Percentiles rank a stretch among this genome's conserved stretches.
These are phyloP conservation scores for Amylocarpus encephaloides DNA, from an alignment of 2,329 filamentous ascomycete genomes.

Conservation along the genomic window DNA sequence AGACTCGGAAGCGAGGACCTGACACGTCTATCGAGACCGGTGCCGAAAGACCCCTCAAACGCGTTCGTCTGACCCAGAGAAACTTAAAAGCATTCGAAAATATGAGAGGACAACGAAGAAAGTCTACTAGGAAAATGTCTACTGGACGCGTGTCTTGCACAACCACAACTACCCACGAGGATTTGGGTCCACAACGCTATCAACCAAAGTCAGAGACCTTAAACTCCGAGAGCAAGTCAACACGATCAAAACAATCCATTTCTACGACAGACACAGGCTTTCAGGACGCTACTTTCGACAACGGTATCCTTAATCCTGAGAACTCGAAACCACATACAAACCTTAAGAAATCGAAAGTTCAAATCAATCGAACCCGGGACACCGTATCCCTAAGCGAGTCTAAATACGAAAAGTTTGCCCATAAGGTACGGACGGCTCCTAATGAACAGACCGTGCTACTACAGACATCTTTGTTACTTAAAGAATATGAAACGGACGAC, in stretches of 20 bases:
- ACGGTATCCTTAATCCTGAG: slow-evolving; percentile 7
- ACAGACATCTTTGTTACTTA: slow-evolving; percentile 11
- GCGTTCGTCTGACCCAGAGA: neutral
- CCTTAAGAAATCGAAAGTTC: neutral
- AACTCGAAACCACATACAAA: slow-evolving; percentile 7
- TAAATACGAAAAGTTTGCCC: slow-evolving; percentile 8
- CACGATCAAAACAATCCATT: slow-evolving; percentile 1
- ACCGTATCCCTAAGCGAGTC: slow-evolving; percentile 11
- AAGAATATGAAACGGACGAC: no score
- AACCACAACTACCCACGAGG: slow-evolving; percentile 9
- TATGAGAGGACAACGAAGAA: neutral
- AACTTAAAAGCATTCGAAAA: slow-evolving; percentile 7
- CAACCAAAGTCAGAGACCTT: neutral
- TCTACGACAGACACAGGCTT: slow-evolving; percentile 8
- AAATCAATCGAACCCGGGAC: slow-evolving; percentile 2
- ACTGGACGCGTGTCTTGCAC: slow-evolving; percentile 7
- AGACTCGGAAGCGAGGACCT: no score
- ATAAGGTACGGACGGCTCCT: slow-evolving; percentile 1
- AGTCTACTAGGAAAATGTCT: slow-evolving; percentile 11
- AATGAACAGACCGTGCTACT: slow-evolving; percentile 9
- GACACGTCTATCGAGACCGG: no score
- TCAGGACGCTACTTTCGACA: slow-evolving; percentile 1
- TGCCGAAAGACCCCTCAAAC: neutral
- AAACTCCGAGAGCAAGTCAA: neutral
- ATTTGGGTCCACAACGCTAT: slow-evolving; percentile 8